Evolutionary conservation across 257 asterid species (phyloP).

Genomic region (Mitragyna speciosa): DNA sequence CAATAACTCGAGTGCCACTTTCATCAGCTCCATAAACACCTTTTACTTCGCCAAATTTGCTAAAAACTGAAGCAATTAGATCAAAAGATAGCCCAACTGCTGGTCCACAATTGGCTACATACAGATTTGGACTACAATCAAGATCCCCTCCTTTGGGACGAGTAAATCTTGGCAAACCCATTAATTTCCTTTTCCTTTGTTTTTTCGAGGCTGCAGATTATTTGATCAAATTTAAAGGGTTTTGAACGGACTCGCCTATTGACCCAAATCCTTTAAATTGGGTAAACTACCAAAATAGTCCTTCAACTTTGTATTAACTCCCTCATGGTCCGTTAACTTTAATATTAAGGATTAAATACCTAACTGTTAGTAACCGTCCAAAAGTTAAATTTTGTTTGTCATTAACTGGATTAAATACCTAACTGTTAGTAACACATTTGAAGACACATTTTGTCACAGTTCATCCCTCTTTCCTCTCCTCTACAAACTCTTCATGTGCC

Average conservation of each 20-base stretch:
- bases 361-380: too few species aligned
- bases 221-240: not conserved
- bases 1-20: slow-evolving; percentile 91
- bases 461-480: too few species aligned
- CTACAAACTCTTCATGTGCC: too few species aligned
- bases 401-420: too few species aligned
- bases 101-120: slow-evolving; percentile 96
- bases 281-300: too few species aligned
- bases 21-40: slow-evolving; percentile 88
- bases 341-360: too few species aligned
- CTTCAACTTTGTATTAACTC: too few species aligned
- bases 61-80: slow-evolving; percentile 57
- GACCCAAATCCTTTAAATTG: too few species aligned
- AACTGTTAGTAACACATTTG: too few species aligned
- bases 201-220: not conserved
- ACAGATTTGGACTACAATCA: slow-evolving; percentile 62
- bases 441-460: too few species aligned
- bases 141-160: slow-evolving; percentile 57
- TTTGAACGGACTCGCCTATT: not conserved
- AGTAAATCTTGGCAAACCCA: slow-evolving; percentile 77
- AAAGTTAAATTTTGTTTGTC: too few species aligned
- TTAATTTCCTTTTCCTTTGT: not conserved
- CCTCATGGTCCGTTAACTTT: too few species aligned
- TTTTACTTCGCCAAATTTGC: slow-evolving; percentile 56
- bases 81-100: slow-evolving; percentile 75